Base-by-base conservation (phyloP, 768 basidiomycete genomes). In the Xerocomellus dryophilus region DNA sequence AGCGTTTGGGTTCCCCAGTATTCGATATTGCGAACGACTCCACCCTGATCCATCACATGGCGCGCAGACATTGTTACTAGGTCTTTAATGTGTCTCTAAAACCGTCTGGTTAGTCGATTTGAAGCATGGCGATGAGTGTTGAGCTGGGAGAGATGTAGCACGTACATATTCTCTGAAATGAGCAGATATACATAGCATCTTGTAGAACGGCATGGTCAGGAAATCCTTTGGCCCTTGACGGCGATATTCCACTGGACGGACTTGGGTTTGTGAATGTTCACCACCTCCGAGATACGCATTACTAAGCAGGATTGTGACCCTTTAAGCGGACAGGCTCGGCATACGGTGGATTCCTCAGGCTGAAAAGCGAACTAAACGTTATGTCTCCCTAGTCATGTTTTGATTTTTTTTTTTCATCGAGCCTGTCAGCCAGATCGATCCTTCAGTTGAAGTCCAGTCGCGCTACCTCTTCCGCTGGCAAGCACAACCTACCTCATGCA, bases 121-220 rank as follows among this genome's bases (percentile, higher is more conserved):
- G 15, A 39, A 56, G 34, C 8, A 50, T 6, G 46, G 20, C 8
- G 27, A 12, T 12, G 23, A 7, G 49, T 11, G 55, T 48, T 27
- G 42, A 17, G 41, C 9, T 11, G 20, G 9, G 32, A 11, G n/a
- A 55, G 36, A 38, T 20, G 17, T 23, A 21, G 12, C 10, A 74
- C 84, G 49, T 56, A 90, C 90, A 66, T 86, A 92, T 80, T 86
- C 79, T 15, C 73, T 70, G 58, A 84, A 84, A 67, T 93, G 91
- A 5, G 82, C 80, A 1, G 91, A 78, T 54, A 94, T 90, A 66
- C 91, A 93, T 46, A 93, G 64, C 78, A 95, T 82, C 64, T 92
- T 84, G 74, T 95, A 95, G 66, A 93, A 80, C 6, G 91, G 91
- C 92, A 95, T 95, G 21, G 61, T 39, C 36, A 4, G 15, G 9